Percentiles rank a stretch among this genome's conserved stretches.
These are phyloP conservation scores for Lanmaoa rubissima DNA, from an alignment of 768 basidiomycete species.

Conservation along the genomic window DNA sequence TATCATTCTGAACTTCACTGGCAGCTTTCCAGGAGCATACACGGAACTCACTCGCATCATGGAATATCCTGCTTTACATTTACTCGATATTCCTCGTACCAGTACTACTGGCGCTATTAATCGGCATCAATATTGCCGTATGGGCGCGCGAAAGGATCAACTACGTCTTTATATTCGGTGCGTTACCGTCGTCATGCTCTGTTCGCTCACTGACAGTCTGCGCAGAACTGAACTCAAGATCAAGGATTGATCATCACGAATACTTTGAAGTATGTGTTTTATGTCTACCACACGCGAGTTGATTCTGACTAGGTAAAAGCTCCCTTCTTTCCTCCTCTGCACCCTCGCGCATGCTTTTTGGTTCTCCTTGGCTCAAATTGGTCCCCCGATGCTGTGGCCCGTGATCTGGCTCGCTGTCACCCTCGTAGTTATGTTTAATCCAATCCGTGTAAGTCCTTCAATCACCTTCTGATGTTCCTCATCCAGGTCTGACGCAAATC, in stretches of 20 bases:
- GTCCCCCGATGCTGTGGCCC: slow-evolving; percentile 73
- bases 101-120: slow-evolving; percentile 66
- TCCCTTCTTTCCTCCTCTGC: slow-evolving; percentile 71
- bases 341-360: slow-evolving; percentile 78
- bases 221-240: slow-evolving; percentile 66
- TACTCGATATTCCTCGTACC: slow-evolving; percentile 78
- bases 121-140: slow-evolving; percentile 77
- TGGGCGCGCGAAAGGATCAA: slow-evolving; percentile 83
- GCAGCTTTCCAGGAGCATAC: slow-evolving; percentile 56
- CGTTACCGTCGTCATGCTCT: slow-evolving; percentile 12
- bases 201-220: background rate
- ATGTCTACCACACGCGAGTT: background rate
- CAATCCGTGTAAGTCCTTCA: slow-evolving; percentile 53
- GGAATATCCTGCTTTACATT: slow-evolving; percentile 71
- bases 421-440: slow-evolving; percentile 63
- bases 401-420: slow-evolving; percentile 75
- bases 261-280: slow-evolving; percentile 57
- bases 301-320: slow-evolving; percentile 38
- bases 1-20: background rate
- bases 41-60: slow-evolving; percentile 55
- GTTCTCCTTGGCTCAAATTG: slow-evolving; percentile 73
- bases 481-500: background rate
- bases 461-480: background rate
- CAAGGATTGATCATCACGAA: slow-evolving; percentile 74
- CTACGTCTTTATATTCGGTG: slow-evolving; percentile 87